Percentiles rank a stretch among this genome's conserved stretches.
These are phyloP conservation scores for Kluyveromyces lactis DNA, from an alignment of 805 yeast genomes.

Conservation along the genomic window DNA sequence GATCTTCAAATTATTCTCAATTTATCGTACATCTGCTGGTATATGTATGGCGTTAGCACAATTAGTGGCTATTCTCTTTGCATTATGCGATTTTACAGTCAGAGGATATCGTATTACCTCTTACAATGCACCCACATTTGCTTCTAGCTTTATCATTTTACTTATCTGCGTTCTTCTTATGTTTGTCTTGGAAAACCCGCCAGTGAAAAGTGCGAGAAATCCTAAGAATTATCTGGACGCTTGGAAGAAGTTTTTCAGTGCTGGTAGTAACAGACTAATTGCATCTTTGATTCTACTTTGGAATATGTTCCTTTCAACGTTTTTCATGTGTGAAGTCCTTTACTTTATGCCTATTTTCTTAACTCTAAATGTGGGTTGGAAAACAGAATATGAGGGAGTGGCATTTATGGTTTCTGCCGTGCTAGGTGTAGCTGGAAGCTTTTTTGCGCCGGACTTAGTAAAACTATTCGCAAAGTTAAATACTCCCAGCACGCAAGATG, in stretches of 20 bases:
- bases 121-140: conserved; percentile 7
- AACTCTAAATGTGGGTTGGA: conserved; percentile 4
- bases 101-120: conserved; percentile 5
- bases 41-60: conserved; percentile 6
- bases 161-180: conserved; percentile 1
- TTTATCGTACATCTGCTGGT: conserved; percentile 6
- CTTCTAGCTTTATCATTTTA: conserved; percentile 5
- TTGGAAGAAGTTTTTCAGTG: conserved; percentile 3
- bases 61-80: conserved; percentile 6
- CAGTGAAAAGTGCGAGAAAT: not conserved
- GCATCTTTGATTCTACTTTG: conserved; percentile 4
- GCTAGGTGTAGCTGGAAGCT: conserved; percentile 7
- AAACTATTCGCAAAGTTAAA: not conserved
- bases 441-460: conserved; percentile 6
- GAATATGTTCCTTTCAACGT: conserved; percentile 6
- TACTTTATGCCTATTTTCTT: conserved; percentile 7
- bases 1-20: conserved; percentile 6
- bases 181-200: conserved; percentile 4
- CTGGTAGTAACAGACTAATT: conserved; percentile 1
- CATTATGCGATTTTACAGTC: conserved; percentile 4
- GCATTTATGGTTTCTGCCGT: conserved; percentile 7
- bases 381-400: conserved; percentile 5
- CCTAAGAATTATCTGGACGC: not conserved
- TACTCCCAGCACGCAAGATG: not conserved
- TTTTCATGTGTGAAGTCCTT: conserved; percentile 7